phyloP scores from a whole-genome alignment of 208 protist species.

The Acanthamoeba lenticulata region DNA sequence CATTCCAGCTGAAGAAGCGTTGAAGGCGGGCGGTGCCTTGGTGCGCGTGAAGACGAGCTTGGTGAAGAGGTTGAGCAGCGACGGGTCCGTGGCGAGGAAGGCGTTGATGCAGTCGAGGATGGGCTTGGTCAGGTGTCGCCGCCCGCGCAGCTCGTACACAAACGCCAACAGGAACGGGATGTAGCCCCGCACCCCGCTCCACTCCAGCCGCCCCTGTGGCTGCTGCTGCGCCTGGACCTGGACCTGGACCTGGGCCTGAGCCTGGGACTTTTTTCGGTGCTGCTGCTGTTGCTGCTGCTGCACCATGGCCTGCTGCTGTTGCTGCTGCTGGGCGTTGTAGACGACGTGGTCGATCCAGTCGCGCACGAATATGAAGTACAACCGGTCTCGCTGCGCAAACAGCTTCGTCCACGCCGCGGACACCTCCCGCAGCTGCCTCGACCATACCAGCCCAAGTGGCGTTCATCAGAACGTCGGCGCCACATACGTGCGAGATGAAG shows the following conservation, averaged over 20 bases:
- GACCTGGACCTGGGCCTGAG: too few species aligned
- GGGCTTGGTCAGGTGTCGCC: constrained; percentile 44
- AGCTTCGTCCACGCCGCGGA: background rate
- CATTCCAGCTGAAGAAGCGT: background rate
- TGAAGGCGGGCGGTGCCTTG: background rate
- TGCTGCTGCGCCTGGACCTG: too few species aligned
- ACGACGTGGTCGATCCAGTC: constrained; percentile 58
- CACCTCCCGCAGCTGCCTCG: background rate
- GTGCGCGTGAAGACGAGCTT: constrained; percentile 36
- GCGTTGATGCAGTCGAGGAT: constrained; percentile 63
- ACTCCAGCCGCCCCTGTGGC: background rate
- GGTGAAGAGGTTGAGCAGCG: constrained; percentile 51
- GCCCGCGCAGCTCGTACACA: constrained; percentile 48
- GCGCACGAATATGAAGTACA: constrained; percentile 16
- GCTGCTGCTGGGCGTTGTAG: background rate
- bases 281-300: too few species aligned
- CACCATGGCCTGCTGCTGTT: background rate
- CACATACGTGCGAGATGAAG: too few species aligned
- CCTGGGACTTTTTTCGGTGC: too few species aligned
- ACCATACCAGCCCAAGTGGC: background rate
- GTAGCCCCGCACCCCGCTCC: constrained; percentile 53
- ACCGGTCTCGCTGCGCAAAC: background rate
- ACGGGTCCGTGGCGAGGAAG: constrained; percentile 52
- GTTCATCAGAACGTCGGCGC: too few species aligned
- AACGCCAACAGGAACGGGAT: constrained; percentile 62